Base-by-base conservation (phyloP, 202 grass and related monocot genomes). In the Elaeis oleifera region DNA sequence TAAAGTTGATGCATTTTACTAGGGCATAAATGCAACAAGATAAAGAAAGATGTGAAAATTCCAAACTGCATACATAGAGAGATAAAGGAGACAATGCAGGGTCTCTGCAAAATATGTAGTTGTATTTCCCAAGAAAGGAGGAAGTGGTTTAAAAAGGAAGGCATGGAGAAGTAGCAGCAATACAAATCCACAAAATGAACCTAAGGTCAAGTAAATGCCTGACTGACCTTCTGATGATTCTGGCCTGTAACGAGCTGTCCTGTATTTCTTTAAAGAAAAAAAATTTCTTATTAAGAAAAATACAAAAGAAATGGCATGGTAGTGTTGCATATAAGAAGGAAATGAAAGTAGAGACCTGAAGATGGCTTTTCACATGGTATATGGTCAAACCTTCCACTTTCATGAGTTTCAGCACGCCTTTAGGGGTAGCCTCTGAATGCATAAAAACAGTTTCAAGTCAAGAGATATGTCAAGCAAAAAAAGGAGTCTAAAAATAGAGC, bases 201-300 rank as follows among this genome's bases (percentile, higher is more conserved):
- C 2, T 8, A 4, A n/a, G 2, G 36, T 16, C 0, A 32, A 59
- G n/a, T n/a, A 23, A 22, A 50, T 14, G 24, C 23, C 18, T 16
- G 59, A 70, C 55, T 61, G 20, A 71, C 69, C 69, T 61, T 71
- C 69, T 15, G 69, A 71, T 51, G 44, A 52, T 16, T 71, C 69
- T 53, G 69, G 69, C 49, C 56, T 52, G 51, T 60, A 71, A 4
- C 56, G 68, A 48, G 68, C 68, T 60, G 68, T 71, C 51, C 68
- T 71, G 48, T 71, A 71, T 51, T 71, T 71, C 68, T 71, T 56
- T 9, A 71, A 49, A 15, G 8, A 23, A 69, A 24, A 16, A 20
- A 49, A 55, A 27, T 56, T 20, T 4, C 2, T 1, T 48, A 8
- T 28, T 48, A 16, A 15, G 58, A 50, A 70, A 26, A 18, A 21